Evolutionary conservation across 1,284 basidiomycete genomes (phyloP).

Genomic region (Cutaneotrichosporon sp.): DNA sequence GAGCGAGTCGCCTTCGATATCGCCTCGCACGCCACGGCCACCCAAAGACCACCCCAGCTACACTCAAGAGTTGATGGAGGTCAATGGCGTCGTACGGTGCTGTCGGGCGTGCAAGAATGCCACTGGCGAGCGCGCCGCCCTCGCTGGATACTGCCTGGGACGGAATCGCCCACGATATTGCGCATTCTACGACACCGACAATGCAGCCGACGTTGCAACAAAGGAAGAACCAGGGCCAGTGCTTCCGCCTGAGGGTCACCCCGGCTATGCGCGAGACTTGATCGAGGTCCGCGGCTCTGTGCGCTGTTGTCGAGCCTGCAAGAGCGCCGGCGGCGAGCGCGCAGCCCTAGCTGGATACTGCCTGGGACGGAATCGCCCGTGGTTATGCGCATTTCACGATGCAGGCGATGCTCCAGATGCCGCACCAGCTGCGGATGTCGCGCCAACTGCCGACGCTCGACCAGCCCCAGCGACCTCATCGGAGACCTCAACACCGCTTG

Average conservation of each 20-base stretch:
- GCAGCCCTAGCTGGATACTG: background rate
- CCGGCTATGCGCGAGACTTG: too few species aligned
- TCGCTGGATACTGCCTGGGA: background rate
- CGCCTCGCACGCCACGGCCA: background rate
- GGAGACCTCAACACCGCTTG: too few species aligned
- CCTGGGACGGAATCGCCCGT: background rate
- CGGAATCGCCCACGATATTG: background rate
- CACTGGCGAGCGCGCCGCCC: background rate
- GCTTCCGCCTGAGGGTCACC: too few species aligned
- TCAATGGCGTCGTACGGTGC: background rate
- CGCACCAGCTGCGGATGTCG: background rate
- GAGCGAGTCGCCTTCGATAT: background rate
- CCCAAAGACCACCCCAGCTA: background rate
- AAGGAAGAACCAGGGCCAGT: too few species aligned
- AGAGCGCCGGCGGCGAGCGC: background rate
- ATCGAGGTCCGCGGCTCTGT: too few species aligned
- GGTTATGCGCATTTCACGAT: background rate
- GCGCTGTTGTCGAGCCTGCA: background rate
- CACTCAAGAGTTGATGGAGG: background rate
- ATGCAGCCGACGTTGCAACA: too few species aligned
- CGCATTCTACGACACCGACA: background rate
- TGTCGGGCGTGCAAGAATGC: background rate
- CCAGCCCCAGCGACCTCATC: background rate
- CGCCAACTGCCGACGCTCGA: too few species aligned
- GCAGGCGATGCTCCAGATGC: background rate